These are phyloP conservation scores for Erythrobasidium hasegawianum DNA, from an alignment of 1,284 basidiomycete genomes.

Conservation along the genomic window DNA sequence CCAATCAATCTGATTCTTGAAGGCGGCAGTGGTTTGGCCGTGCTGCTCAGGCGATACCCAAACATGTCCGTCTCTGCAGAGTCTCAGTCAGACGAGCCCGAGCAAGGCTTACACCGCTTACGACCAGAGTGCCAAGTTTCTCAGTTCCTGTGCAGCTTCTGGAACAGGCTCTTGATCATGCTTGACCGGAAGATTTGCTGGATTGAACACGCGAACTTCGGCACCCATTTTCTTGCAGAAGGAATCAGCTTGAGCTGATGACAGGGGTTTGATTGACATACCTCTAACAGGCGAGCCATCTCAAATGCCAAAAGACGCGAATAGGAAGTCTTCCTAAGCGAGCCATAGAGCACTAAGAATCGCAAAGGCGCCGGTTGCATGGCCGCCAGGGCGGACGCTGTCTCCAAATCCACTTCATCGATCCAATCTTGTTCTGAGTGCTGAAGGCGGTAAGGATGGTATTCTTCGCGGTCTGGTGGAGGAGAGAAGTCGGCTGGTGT, in stretches of 20 bases:
- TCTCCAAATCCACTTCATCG: constrained; percentile 44
- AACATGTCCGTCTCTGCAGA: constrained; percentile 47
- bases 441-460: constrained; percentile 34
- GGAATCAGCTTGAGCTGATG: not conserved
- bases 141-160: constrained; percentile 47
- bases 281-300: constrained; percentile 47
- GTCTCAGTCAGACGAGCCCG: not conserved
- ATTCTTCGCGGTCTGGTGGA: constrained; percentile 26
- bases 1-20: constrained; percentile 52
- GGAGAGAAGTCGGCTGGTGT: constrained; percentile 14
- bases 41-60: constrained; percentile 50
- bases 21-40: constrained; percentile 49
- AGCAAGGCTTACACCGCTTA: not conserved
- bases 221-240: constrained; percentile 42
- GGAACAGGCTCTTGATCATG: constrained; percentile 46
- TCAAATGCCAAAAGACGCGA: constrained; percentile 49
- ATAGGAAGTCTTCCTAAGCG: constrained; percentile 49
- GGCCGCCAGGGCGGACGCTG: constrained; percentile 40
- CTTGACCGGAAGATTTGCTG: constrained; percentile 49
- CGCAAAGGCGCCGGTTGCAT: constrained; percentile 33
- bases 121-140: constrained; percentile 44
- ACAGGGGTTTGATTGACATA: not conserved
- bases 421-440: constrained; percentile 42
- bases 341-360: constrained; percentile 48
- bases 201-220: constrained; percentile 49